Base-by-base conservation (phyloP, 345 rosid genomes). In the Carallia pectinifolia region DNA sequence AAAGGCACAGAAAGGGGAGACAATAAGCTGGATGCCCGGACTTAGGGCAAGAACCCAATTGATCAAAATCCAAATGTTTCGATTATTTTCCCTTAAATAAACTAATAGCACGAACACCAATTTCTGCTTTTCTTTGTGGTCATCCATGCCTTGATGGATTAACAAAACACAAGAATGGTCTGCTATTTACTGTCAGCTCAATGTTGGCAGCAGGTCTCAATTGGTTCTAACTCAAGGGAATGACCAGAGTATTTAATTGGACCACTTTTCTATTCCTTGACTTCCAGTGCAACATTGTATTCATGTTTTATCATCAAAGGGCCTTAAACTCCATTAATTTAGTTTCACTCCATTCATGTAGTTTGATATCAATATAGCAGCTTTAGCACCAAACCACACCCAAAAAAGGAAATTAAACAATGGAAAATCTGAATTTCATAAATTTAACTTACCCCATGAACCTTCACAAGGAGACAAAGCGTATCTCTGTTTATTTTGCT, bases 401-500 rank as follows among this genome's bases (percentile, higher is more conserved):
- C 17, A 38, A 17, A 59, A 65, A 65, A 19, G 66, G 13, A 58
- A 67, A 44, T 44, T 48, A 31, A n/a, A 23, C 8, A 23, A 69
- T 18, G 36, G 62, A 36, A 65, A 47, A 47, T 36, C 59, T 58
- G 7, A 18, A 16, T 31, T 29, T 61, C 16, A 47, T 58, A 33
- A 71, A 30, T 68, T 52, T 67, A 64, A 79, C 89, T 83, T 81
- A 89, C 94, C 89, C 70, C 80, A 8, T 84, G 78, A 56, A 89
- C 88, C 76, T 77, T 83, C 56, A 85, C 86, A 71, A 89, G 94
- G 75, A 89, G 89, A 80, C 89, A 85, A 64, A 89, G 88, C 1
- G 83, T 89, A 76, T 84, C 86, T 73, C 77, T 81, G 76, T 82
- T 85, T 68, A 89, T 48, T 80, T 87, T 89, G 73, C 82, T 70